phyloP scores from a whole-genome alignment of 805 yeast species.

The Cyberlindnera japonica region DNA sequence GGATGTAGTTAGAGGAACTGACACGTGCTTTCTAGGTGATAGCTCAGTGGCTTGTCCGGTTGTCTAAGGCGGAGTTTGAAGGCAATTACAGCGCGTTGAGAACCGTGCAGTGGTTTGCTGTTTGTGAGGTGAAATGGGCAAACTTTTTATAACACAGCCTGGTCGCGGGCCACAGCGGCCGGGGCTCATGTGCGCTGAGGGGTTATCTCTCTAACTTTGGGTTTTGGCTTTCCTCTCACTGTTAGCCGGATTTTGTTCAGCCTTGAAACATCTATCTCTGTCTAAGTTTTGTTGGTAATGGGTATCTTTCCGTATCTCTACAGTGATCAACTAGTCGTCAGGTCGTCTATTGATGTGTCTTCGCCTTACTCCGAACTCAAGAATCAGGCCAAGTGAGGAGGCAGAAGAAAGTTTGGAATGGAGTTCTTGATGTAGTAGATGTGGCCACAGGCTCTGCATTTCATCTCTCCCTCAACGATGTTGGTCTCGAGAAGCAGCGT shows the following conservation, averaged over 20 bases:
- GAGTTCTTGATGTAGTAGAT: constrained; percentile 86
- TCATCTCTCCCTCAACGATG: constrained; percentile 85
- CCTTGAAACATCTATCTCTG: too few relatives aligned
- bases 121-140: neutral
- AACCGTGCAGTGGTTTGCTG: too few relatives aligned
- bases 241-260: too few relatives aligned
- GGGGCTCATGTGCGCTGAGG: neutral
- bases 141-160: constrained; percentile 1
- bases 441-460: constrained; percentile 81
- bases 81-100: too few relatives aligned
- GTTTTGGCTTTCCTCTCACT: too few relatives aligned
- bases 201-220: too few relatives aligned
- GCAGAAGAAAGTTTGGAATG: constrained; percentile 89
- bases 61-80: too few relatives aligned
- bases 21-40: too few relatives aligned
- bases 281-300: neutral
- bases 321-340: neutral
- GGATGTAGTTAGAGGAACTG: too few relatives aligned
- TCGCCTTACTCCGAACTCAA: too few relatives aligned
- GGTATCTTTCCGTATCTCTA: neutral
- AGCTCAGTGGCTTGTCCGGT: too few relatives aligned
- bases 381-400: constrained; percentile 77
- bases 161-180: neutral
- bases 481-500: constrained; percentile 77
- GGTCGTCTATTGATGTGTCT: too few relatives aligned